Percentiles rank a stretch among this genome's conserved stretches.
Evolutionary conservation across 2,329 filamentous ascomycete genomes (phyloP).

Genomic region (Colletotrichum sp.): DNA sequence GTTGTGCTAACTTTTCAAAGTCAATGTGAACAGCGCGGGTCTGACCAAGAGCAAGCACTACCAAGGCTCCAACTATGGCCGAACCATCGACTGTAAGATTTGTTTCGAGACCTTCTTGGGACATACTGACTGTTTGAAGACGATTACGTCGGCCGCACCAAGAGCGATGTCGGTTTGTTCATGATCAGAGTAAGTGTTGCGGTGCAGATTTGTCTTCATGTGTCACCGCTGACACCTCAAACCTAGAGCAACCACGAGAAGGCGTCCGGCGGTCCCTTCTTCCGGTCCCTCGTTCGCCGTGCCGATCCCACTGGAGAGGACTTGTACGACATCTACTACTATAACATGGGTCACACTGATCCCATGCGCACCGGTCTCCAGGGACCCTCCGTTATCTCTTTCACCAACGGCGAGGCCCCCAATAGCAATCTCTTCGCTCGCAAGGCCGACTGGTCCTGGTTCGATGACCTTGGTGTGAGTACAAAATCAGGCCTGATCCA

Average conservation of each 20-base stretch:
- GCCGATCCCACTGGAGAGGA: constrained; percentile 39
- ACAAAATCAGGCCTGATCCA: too few species aligned
- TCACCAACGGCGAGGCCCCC: constrained; percentile 41
- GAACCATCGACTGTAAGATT: constrained; percentile 5
- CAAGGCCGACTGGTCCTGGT: constrained; percentile 39
- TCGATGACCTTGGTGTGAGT: constrained; percentile 32
- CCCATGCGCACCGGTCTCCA: constrained; percentile 45
- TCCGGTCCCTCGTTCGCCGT: constrained; percentile 42
- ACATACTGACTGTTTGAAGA: constrained; percentile 35
- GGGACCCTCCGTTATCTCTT: constrained; percentile 43
- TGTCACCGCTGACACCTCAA: not conserved
- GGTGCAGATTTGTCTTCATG: not conserved
- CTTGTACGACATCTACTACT: constrained; percentile 48
- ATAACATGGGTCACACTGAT: constrained; percentile 48
- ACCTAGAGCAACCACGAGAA: constrained; percentile 42
- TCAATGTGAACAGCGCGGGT: constrained; percentile 28
- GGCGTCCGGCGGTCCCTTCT: constrained; percentile 43
- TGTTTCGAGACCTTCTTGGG: not conserved
- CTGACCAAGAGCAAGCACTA: constrained; percentile 46
- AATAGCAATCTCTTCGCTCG: constrained; percentile 39
- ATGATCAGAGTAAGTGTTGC: constrained; percentile 31
- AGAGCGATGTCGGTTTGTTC: constrained; percentile 38
- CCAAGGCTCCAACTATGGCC: constrained; percentile 40
- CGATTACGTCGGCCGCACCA: constrained; percentile 42
- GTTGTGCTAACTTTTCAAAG: not conserved